phyloP scores from a whole-genome alignment of 1,284 basidiomycete genomes.

The Flammula alnicola region DNA sequence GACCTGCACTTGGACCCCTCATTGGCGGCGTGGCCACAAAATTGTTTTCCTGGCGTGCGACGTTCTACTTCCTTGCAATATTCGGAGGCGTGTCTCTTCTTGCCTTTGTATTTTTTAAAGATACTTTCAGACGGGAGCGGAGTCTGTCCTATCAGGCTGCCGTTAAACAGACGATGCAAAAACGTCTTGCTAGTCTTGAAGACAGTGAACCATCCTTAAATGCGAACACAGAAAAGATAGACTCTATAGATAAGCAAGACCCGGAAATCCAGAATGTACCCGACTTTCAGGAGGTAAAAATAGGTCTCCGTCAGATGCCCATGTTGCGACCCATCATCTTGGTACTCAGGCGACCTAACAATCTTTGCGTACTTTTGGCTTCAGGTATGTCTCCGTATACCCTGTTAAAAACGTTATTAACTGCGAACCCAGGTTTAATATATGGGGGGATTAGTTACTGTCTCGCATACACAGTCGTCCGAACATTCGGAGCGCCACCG shows the following conservation, averaged over 20 bases:
- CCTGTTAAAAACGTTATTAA: background rate
- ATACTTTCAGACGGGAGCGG: constrained; percentile 83
- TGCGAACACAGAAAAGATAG: background rate
- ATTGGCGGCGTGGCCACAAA: constrained; percentile 71
- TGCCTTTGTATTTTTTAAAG: constrained; percentile 74
- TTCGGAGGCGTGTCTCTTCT: constrained; percentile 59
- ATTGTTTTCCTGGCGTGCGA: constrained; percentile 74
- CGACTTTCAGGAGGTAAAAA: background rate
- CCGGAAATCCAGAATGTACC: background rate
- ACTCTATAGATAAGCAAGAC: background rate
- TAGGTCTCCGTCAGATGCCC: constrained; percentile 12
- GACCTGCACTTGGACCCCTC: constrained; percentile 70
- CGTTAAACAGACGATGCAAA: constrained; percentile 33
- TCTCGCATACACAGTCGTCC: constrained; percentile 71
- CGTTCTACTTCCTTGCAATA: constrained; percentile 81
- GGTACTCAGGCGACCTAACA: constrained; percentile 66
- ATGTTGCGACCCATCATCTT: constrained; percentile 55
- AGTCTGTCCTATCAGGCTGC: constrained; percentile 77
- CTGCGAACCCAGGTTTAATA: constrained; percentile 51
- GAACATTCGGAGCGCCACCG: constrained; percentile 58
- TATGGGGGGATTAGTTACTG: constrained; percentile 71
- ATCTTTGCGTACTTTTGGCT: constrained; percentile 65
- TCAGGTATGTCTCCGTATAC: constrained; percentile 55
- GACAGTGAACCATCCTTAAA: background rate
- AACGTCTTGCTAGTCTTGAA: background rate